A percentile compares a stretch with the other conserved stretches of the same genome.
These are phyloP conservation scores for Neopestalotiopsis clavispora DNA, from an alignment of 2,329 filamentous ascomycete species.

Conservation along the genomic window DNA sequence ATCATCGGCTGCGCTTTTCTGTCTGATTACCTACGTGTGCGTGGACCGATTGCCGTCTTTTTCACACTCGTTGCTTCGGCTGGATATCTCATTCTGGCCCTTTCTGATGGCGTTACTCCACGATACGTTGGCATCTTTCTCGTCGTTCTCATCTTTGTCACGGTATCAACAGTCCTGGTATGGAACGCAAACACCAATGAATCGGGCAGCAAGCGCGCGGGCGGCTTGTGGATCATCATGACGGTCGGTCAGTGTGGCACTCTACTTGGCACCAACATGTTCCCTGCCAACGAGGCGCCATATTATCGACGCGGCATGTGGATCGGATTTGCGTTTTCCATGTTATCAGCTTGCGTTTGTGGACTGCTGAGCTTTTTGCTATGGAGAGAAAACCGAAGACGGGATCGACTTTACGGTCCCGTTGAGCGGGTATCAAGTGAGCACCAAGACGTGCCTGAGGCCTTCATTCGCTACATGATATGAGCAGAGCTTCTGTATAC, in stretches of 20 bases:
- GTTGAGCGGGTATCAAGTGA: neutral
- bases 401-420: neutral
- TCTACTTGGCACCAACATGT: neutral
- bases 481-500: neutral
- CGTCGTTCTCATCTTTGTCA: constrained; percentile 1
- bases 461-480: neutral
- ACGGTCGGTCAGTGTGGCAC: neutral
- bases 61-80: neutral
- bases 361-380: neutral
- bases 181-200: constrained; percentile 1
- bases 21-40: neutral
- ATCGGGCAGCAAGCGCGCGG: neutral
- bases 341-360: constrained; percentile 3
- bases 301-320: neutral
- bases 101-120: neutral
- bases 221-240: constrained; percentile 4
- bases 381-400: neutral
- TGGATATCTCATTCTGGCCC: neutral
- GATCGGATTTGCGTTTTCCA: neutral
- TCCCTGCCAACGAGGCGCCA: neutral
- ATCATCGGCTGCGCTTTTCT: neutral
- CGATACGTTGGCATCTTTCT: neutral
- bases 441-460: neutral
- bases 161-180: neutral
- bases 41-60: neutral